Evolutionary conservation across 1,139 yeast species (phyloP).

Genomic region (Suhomyces anneliseae): DNA sequence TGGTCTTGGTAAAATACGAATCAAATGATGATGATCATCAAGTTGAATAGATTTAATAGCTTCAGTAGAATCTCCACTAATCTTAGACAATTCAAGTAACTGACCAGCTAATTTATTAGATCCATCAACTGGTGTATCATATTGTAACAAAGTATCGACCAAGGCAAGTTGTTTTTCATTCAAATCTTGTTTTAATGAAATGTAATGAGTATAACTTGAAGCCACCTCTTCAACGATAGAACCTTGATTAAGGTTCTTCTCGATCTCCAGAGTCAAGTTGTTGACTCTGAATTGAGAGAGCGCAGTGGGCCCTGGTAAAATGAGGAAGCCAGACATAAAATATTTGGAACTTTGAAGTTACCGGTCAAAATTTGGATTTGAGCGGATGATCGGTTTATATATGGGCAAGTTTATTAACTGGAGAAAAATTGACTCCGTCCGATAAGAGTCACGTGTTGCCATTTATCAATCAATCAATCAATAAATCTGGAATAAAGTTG

Average conservation of each 20-base stretch:
- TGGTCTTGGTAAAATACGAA: conserved; percentile 84
- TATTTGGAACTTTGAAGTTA: not conserved
- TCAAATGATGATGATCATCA: conserved; percentile 56
- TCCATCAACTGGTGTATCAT: conserved; percentile 66
- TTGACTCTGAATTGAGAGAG: conserved; percentile 83
- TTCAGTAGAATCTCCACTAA: conserved; percentile 32
- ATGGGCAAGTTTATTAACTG: not conserved
- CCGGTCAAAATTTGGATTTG: not conserved
- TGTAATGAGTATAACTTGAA: conserved; percentile 79
- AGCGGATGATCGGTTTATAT: not conserved
- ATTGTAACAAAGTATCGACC: conserved; percentile 65
- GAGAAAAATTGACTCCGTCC: not conserved
- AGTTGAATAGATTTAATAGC: conserved; percentile 20
- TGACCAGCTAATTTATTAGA: conserved; percentile 49
- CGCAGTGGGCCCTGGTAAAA: conserved; percentile 89
- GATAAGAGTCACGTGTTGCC: not conserved
- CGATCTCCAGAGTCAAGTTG: conserved; percentile 69
- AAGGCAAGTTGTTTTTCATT: conserved; percentile 40
- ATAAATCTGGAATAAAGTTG: no score
- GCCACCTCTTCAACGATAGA: conserved; percentile 67
- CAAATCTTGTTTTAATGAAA: conserved; percentile 51
- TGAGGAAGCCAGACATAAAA: conserved; percentile 35
- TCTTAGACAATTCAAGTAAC: conserved; percentile 36
- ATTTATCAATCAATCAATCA: not conserved
- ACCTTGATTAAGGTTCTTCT: conserved; percentile 59